Base-by-base conservation (phyloP, 2,329 filamentous ascomycete genomes). In the Ilyonectria mors-panacis region DNA sequence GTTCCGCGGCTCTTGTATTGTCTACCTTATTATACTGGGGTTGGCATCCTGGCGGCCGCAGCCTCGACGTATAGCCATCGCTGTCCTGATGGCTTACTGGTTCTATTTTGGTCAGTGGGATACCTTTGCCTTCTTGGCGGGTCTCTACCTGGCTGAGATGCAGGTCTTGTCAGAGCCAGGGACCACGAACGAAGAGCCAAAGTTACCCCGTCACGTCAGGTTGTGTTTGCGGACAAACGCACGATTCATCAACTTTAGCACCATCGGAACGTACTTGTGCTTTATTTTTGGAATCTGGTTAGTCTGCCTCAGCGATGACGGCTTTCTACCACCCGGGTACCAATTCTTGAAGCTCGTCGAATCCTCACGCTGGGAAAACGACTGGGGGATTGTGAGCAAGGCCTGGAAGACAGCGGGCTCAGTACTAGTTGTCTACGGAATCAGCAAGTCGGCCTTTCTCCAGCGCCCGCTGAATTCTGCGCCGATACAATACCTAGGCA, bases 71-170 rank as follows among this genome's bases (percentile, higher is more conserved):
- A 42, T 67, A n/a, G 65, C 65, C 6, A 30, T 67, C 4, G 59
- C 26, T n/a, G 55, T 39, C 4, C 55, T 67, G 21, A 51, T 60
- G 26, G 23, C 26, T 4, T 67, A 67, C 42, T 67, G 65, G 65
- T 67, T 67, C 15, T 67, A 67, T 59, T 67, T 67, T 60, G 65
- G 65, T 1, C 8, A 26, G 15, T 67, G 65, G 65, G 65, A 67
- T 56, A 28, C 63, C 21, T 55, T 56, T 33, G 65, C 47, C 42
- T 67, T 67, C 55, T 39, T 67, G 19, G 47, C 65, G 2, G 65
- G 65, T 30, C 59, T 67, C n/a, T 64, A 59, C 33, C 55, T 67
- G n/a, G 65, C 65, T 6, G 65, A 67, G 48, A 39, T 64, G 42
- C 59, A 67, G 30, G 15, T 67, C n/a, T 17, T 58, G 59, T 37